Percentiles rank a stretch among this genome's conserved stretches.
phyloP scores from a whole-genome alignment of 31 red algal genomes.

The Odonthalia washingtoniensis region DNA sequence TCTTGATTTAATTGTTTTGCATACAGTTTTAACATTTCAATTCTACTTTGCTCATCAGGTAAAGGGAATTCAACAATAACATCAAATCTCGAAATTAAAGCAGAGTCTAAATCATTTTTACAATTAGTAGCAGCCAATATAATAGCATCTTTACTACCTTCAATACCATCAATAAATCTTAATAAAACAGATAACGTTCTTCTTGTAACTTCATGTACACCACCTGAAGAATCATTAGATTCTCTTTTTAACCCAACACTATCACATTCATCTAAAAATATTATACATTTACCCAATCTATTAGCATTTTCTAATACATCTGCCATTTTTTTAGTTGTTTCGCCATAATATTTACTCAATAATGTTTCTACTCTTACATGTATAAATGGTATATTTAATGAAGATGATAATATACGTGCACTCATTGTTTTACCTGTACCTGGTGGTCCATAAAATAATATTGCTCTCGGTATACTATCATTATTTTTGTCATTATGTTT shows the following conservation, averaged over 20 bases:
- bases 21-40: slow-evolving; percentile 72
- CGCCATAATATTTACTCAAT: slow-evolving; percentile 87
- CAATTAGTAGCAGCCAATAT: slow-evolving; percentile 92
- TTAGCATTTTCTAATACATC: slow-evolving; percentile 77
- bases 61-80: slow-evolving; percentile 78
- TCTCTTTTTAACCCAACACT: slow-evolving; percentile 73
- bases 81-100: slow-evolving; percentile 91
- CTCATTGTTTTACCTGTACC: slow-evolving; percentile 87
- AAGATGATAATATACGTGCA: slow-evolving; percentile 75
- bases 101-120: slow-evolving; percentile 83
- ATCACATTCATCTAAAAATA: slow-evolving; percentile 96
- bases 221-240: slow-evolving; percentile 39
- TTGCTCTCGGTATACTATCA: slow-evolving; percentile 85
- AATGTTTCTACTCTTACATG: slow-evolving; percentile 84
- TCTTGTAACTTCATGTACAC: slow-evolving; percentile 90
- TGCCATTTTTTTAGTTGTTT: slow-evolving; percentile 80
- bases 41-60: slow-evolving; percentile 72
- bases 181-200: slow-evolving; percentile 84
- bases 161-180: slow-evolving; percentile 87
- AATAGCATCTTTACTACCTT: slow-evolving; percentile 68
- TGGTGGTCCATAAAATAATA: slow-evolving; percentile 88
- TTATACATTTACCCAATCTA: slow-evolving; percentile 68
- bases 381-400: slow-evolving; percentile 84
- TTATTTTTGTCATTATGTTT: slow-evolving; percentile 57
- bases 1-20: slow-evolving; percentile 83